A percentile compares a stretch with the other conserved stretches of the same genome.
Conservation (phyloP, 192 early-diverging fungal species). For the Coemansia sp. region DNA sequence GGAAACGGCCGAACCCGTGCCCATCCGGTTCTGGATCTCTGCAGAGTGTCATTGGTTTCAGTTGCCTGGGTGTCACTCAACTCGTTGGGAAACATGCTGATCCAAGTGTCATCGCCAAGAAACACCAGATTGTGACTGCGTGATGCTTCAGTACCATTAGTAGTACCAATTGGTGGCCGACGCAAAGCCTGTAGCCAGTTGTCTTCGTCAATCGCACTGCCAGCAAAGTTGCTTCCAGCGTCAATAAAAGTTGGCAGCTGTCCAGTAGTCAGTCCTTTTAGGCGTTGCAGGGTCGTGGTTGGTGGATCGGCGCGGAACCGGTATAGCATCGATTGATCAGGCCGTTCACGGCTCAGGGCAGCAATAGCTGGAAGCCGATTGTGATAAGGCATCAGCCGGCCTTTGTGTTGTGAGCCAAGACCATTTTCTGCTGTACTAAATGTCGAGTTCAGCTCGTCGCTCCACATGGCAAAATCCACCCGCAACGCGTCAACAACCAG, state of each 20-base stretch:
- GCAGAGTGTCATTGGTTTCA: constrained; percentile 18
- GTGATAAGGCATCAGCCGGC: constrained; percentile 40
- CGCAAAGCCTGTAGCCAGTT: constrained; percentile 71
- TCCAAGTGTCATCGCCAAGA: constrained; percentile 97
- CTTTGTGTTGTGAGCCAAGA: not conserved
- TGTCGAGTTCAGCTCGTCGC: constrained; percentile 29
- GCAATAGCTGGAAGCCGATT: constrained; percentile 52
- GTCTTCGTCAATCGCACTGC: constrained; percentile 73
- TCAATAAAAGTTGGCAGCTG: constrained; percentile 81
- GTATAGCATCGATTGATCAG: constrained; percentile 63
- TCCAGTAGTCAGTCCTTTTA: constrained; percentile 80
- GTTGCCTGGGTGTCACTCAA: constrained; percentile 44
- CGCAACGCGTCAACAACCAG: constrained; percentile 75
- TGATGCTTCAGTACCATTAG: not conserved
- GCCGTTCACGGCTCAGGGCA: constrained; percentile 48
- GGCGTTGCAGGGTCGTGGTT: constrained; percentile 77
- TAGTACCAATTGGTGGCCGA: constrained; percentile 11
- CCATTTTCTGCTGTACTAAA: not conserved
- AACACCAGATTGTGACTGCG: constrained; percentile 63
- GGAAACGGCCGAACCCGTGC: constrained; percentile 69
- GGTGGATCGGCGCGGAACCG: constrained; percentile 77
- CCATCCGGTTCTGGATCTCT: constrained; percentile 23
- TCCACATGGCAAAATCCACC: constrained; percentile 63
- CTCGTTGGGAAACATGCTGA: constrained; percentile 73
- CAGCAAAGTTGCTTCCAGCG: constrained; percentile 78